phyloP scores from a whole-genome alignment of 805 yeast species.

The Nakazawaea ernobii region DNA sequence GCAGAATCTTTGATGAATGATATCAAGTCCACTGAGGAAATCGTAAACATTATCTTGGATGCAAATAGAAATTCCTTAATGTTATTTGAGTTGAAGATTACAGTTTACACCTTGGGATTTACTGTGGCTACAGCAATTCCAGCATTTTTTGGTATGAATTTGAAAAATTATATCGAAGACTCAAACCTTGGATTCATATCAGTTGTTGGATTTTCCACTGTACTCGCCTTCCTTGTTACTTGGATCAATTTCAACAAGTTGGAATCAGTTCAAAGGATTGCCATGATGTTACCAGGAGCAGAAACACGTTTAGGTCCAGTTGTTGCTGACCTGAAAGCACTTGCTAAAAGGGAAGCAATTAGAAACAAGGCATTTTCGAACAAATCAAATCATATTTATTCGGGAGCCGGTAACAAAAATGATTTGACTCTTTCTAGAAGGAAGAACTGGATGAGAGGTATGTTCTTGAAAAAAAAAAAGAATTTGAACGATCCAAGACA shows the following conservation, averaged over 20 bases:
- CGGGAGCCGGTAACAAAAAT: background rate
- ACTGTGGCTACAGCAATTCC: constrained; percentile 82
- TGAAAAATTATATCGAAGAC: constrained; percentile 73
- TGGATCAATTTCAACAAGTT: constrained; percentile 50
- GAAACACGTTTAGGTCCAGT: background rate
- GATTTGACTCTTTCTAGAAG: constrained; percentile 11
- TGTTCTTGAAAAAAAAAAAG: constrained; percentile 10
- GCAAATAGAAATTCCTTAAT: constrained; percentile 87
- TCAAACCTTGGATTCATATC: constrained; percentile 56
- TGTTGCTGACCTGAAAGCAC: constrained; percentile 7
- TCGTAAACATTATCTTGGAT: constrained; percentile 85
- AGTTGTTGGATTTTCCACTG: constrained; percentile 33
- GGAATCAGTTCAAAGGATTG: constrained; percentile 57
- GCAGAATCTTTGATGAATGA: constrained; percentile 79
- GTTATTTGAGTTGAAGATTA: constrained; percentile 77
- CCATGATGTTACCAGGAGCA: constrained; percentile 42
- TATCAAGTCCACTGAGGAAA: constrained; percentile 87
- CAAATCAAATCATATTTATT: constrained; percentile 3
- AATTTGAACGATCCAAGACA: constrained; percentile 23
- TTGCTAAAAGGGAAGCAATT: constrained; percentile 17
- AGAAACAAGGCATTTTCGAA: constrained; percentile 12
- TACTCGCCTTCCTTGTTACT: constrained; percentile 35
- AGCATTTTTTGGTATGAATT: constrained; percentile 86
- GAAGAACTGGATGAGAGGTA: constrained; percentile 18
- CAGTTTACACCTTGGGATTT: constrained; percentile 79